Percentiles rank a stretch among this genome's conserved stretches.
phyloP scores from a whole-genome alignment of 2,329 filamentous ascomycete species.

The Emmonsiellopsis sp. region DNA sequence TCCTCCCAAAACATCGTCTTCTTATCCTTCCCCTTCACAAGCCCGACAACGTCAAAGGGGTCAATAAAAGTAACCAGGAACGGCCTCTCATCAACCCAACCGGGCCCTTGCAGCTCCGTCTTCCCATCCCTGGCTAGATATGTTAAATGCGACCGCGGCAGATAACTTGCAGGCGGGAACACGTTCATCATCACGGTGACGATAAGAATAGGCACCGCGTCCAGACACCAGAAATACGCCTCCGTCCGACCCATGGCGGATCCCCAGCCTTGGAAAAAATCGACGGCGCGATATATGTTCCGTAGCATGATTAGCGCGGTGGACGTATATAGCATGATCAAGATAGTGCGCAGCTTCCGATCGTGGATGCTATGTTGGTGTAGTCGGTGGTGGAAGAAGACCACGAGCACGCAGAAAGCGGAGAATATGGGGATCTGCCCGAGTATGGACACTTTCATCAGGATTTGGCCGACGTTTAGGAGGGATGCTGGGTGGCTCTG shows the following conservation, averaged over 20 bases:
- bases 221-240: slow-evolving; percentile 47
- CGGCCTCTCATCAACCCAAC: slow-evolving; percentile 38
- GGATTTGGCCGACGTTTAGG: slow-evolving; percentile 32
- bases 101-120: slow-evolving; percentile 42
- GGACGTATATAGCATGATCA: slow-evolving; percentile 36
- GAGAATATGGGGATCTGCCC: slow-evolving; percentile 42
- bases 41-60: slow-evolving; percentile 32
- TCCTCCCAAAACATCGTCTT: slow-evolving; percentile 32
- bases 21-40: slow-evolving; percentile 26
- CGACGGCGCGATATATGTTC: slow-evolving; percentile 45
- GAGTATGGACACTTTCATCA: slow-evolving; percentile 42
- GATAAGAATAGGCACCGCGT: slow-evolving; percentile 42
- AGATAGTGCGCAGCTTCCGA: slow-evolving; percentile 29
- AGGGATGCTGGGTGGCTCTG: slow-evolving; percentile 23
- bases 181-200: slow-evolving; percentile 44
- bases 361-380: slow-evolving; percentile 30
- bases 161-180: slow-evolving; percentile 41
- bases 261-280: slow-evolving; percentile 35
- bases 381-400: slow-evolving; percentile 38
- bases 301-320: slow-evolving; percentile 31
- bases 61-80: slow-evolving; percentile 36
- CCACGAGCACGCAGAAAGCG: slow-evolving; percentile 39
- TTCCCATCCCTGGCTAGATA: slow-evolving; percentile 44
- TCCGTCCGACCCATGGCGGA: slow-evolving; percentile 35
- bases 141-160: slow-evolving; percentile 41